These are phyloP conservation scores for Thermothielavioides terrestris DNA, from an alignment of 495 filamentous ascomycete species.

Conservation along the genomic window DNA sequence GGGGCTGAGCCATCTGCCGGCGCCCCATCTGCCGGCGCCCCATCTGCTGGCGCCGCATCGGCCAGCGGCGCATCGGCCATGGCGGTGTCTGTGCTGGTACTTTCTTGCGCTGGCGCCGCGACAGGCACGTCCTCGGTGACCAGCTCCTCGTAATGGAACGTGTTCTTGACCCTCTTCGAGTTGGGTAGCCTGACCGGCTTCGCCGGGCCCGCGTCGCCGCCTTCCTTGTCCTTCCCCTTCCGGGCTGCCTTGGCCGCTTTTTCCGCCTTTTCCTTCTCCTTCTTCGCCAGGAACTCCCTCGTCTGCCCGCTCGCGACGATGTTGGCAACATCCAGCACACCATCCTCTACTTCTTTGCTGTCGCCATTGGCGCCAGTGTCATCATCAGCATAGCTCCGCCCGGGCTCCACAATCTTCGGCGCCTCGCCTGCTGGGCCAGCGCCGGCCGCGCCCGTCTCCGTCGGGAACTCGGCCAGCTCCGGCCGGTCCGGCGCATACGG, in stretches of 20 bases:
- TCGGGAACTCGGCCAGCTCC: conserved; percentile 43
- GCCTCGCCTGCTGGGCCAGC: conserved; percentile 24
- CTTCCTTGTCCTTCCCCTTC: conserved; percentile 48
- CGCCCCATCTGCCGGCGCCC: no score
- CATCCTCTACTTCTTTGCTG: conserved; percentile 54
- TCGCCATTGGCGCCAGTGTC: conserved; percentile 45
- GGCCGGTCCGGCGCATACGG: conserved; percentile 52
- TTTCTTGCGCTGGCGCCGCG: conserved; percentile 23
- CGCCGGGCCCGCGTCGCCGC: conserved; percentile 43
- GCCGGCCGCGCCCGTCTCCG: conserved; percentile 54
- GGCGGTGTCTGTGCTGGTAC: conserved; percentile 13
- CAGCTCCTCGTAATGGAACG: conserved; percentile 77
- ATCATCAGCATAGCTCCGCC: conserved; percentile 20
- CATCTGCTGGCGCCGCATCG: conserved; percentile 7
- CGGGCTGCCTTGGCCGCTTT: conserved; percentile 46
- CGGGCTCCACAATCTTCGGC: conserved; percentile 26
- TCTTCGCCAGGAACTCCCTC: conserved; percentile 79
- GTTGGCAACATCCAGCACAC: conserved; percentile 85
- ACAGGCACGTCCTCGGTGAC: conserved; percentile 49
- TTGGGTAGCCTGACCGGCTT: conserved; percentile 65
- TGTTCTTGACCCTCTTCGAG: conserved; percentile 62
- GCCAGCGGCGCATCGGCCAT: conserved; percentile 13
- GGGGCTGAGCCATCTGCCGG: no score
- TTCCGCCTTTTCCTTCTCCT: conserved; percentile 85
- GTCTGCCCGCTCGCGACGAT: conserved; percentile 90